Conservation (phyloP, 768 basidiomycete genomes). For the Suillus bovinus region DNA sequence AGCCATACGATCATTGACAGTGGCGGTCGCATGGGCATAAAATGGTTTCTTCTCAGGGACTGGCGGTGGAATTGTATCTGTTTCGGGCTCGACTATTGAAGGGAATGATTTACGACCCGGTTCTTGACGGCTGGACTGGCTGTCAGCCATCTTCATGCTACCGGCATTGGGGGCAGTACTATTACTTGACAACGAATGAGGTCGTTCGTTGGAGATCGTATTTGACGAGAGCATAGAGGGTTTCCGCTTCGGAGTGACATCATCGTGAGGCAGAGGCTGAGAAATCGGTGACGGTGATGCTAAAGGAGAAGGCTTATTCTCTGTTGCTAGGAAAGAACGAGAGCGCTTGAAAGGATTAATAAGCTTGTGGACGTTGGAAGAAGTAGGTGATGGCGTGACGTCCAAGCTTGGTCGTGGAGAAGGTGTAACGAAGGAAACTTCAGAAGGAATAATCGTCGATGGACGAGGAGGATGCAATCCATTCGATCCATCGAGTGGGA, state of each 20-base stretch:
- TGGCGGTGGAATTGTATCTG: slow-evolving; percentile 22
- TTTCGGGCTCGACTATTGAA: slow-evolving; percentile 31
- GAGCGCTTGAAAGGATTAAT: slow-evolving; percentile 66
- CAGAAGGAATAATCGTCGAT: slow-evolving; percentile 51
- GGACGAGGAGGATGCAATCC: slow-evolving; percentile 6
- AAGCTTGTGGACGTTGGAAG: slow-evolving; percentile 65
- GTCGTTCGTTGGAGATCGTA: slow-evolving; percentile 43
- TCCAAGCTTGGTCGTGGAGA: slow-evolving; percentile 53
- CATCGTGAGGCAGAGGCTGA: slow-evolving; percentile 23
- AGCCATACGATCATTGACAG: slow-evolving; percentile 5
- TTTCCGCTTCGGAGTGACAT: slow-evolving; percentile 27
- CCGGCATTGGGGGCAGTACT: slow-evolving; percentile 52
- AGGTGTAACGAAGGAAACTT: slow-evolving; percentile 52
- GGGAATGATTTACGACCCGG: slow-evolving; percentile 36
- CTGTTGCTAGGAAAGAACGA: slow-evolving; percentile 54
- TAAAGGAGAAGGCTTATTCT: slow-evolving; percentile 35
- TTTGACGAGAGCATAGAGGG: slow-evolving; percentile 40
- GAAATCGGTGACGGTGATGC: slow-evolving; percentile 31
- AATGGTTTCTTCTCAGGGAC: slow-evolving; percentile 15
- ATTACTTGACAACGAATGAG: slow-evolving; percentile 59
- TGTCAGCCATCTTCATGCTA: slow-evolving; percentile 58
- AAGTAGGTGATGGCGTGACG: slow-evolving; percentile 36
- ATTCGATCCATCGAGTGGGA: slow-evolving; percentile 51
- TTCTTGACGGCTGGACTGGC: slow-evolving; percentile 41
- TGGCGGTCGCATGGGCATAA: slow-evolving; percentile 8